These are phyloP conservation scores for Sclerotinia sclerotiorum DNA, from an alignment of 2,329 filamentous ascomycete species.

Conservation along the genomic window DNA sequence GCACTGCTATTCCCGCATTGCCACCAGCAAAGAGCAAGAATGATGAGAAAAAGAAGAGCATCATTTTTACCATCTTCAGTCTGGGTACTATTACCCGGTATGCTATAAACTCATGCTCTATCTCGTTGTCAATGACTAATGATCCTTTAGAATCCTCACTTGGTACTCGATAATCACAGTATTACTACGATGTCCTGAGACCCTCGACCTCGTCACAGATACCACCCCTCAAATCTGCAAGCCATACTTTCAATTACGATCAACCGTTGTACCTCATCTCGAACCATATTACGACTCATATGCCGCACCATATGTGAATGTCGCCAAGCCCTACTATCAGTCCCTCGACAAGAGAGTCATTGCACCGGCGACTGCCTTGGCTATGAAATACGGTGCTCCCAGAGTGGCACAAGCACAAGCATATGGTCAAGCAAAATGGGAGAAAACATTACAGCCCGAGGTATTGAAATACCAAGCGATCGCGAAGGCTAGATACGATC, in stretches of 20 bases:
- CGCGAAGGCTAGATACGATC: conserved; percentile 65
- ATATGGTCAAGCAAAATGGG: conserved; percentile 73
- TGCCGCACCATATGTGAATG: conserved; percentile 77
- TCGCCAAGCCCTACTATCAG: conserved; percentile 73
- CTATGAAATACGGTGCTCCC: conserved; percentile 73
- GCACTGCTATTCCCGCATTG: conserved; percentile 41
- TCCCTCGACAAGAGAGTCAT: conserved; percentile 63
- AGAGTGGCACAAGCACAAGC: conserved; percentile 65
- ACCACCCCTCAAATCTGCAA: conserved; percentile 77
- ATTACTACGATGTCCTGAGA: conserved; percentile 77
- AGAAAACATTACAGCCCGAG: conserved; percentile 73
- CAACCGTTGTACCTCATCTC: conserved; percentile 67
- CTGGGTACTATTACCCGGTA: conserved; percentile 58
- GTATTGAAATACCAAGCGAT: conserved; percentile 63
- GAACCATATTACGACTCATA: conserved; percentile 85
- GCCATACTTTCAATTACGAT: conserved; percentile 70
- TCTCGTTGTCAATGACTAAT: conserved; percentile 11
- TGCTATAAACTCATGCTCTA: conserved; percentile 25
- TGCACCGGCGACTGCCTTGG: conserved; percentile 64
- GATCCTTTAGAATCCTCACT: conserved; percentile 62
- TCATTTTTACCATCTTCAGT: conserved; percentile 43
- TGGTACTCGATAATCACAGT: conserved; percentile 86
- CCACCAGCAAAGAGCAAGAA: conserved; percentile 33
- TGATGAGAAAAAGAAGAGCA: conserved; percentile 18
- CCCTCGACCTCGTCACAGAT: conserved; percentile 64